phyloP scores from a whole-genome alignment of 2,329 filamentous ascomycete species.

The Xylariaceae sp. region DNA sequence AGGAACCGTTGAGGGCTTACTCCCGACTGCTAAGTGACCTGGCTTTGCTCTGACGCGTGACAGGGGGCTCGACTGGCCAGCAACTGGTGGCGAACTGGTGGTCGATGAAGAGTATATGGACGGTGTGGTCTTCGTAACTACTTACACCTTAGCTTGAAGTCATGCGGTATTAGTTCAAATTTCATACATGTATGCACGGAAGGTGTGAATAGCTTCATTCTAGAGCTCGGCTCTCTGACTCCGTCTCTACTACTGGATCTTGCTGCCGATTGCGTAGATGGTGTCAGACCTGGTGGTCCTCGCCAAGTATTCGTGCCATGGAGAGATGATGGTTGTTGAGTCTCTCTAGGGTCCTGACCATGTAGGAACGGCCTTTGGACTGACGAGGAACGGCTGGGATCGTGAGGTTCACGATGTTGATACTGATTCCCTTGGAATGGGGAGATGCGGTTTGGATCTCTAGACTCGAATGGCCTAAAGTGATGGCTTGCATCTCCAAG shows the following conservation, averaged over 20 bases:
- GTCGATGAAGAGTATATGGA: conserved; percentile 16
- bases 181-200: conserved; percentile 22
- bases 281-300: too few relatives aligned
- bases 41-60: conserved; percentile 18
- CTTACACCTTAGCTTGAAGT: conserved; percentile 12
- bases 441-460: conserved; percentile 16
- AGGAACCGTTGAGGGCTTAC: conserved; percentile 9
- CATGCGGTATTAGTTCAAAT: background rate
- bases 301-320: too few relatives aligned
- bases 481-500: conserved; percentile 33
- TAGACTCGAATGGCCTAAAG: conserved; percentile 23
- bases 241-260: too few relatives aligned
- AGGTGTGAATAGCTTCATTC: conserved; percentile 14
- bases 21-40: conserved; percentile 15
- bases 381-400: background rate
- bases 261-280: too few relatives aligned
- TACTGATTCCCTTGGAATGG: conserved; percentile 17
- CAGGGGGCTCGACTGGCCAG: conserved; percentile 29
- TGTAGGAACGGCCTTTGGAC: background rate
- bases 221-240: too few relatives aligned
- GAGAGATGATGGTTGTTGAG: background rate
- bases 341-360: background rate
- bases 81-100: conserved; percentile 26
- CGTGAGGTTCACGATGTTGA: conserved; percentile 1
- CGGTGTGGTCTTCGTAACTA: conserved; percentile 18